These are phyloP conservation scores for Sclerotinia glacialis DNA, from an alignment of 2,329 filamentous ascomycete genomes.

Conservation along the genomic window DNA sequence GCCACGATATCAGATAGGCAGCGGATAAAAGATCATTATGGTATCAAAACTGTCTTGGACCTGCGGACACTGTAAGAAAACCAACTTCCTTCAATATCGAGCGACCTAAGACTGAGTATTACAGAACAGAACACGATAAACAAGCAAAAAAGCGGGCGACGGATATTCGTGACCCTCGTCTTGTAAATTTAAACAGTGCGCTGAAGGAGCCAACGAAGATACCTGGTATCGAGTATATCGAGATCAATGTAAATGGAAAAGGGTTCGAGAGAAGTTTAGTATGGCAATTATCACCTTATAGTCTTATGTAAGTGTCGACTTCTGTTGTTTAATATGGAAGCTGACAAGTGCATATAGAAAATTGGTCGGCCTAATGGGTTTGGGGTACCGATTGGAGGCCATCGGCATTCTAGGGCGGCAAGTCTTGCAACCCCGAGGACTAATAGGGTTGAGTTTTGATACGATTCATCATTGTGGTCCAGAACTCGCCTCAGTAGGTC, in stretches of 20 bases:
- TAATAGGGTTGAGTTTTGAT: slow-evolving; percentile 66
- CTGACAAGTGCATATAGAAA: slow-evolving; percentile 43
- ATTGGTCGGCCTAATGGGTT: slow-evolving; percentile 59
- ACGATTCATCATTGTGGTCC: slow-evolving; percentile 65
- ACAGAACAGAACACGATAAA: slow-evolving; percentile 70
- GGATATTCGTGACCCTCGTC: slow-evolving; percentile 45
- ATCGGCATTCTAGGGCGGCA: slow-evolving; percentile 66
- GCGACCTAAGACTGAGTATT: background rate
- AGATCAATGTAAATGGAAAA: slow-evolving; percentile 71
- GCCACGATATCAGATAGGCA: slow-evolving; percentile 64
- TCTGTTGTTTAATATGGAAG: background rate
- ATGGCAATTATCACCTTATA: slow-evolving; percentile 64
- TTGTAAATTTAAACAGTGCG: slow-evolving; percentile 49
- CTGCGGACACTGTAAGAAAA: slow-evolving; percentile 65
- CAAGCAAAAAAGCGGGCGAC: slow-evolving; percentile 60
- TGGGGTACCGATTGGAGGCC: slow-evolving; percentile 67
- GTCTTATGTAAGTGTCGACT: slow-evolving; percentile 53
- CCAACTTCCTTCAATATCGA: background rate
- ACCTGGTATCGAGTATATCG: slow-evolving; percentile 58
- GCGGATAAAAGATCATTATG: slow-evolving; percentile 56
- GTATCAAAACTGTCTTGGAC: slow-evolving; percentile 73
- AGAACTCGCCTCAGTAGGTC: background rate
- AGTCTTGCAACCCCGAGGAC: slow-evolving; percentile 69
- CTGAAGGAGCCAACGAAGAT: slow-evolving; percentile 59
- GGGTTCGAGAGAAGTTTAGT: slow-evolving; percentile 67